phyloP scores from a whole-genome alignment of 306 rosid genomes.

The Vigna unguiculata region DNA sequence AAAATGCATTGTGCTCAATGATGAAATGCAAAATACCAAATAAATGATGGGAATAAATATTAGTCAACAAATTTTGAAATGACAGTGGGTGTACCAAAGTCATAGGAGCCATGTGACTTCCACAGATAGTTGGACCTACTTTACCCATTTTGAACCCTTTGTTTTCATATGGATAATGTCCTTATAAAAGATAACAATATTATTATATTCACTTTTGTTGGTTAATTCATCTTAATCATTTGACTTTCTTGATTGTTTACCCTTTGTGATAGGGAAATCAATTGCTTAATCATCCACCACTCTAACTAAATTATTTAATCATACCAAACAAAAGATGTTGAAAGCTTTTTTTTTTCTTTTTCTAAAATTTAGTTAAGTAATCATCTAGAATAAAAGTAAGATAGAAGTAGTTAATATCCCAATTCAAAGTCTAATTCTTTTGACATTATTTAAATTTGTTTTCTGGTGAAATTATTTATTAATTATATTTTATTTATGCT shows the following conservation, averaged over 20 bases:
- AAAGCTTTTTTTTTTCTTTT: too few relatives aligned
- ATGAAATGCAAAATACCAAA: neutral
- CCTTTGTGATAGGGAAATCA: neutral
- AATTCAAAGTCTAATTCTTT: too few relatives aligned
- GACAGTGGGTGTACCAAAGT: conserved; percentile 34
- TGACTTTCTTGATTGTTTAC: conserved; percentile 25
- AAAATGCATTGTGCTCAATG: neutral
- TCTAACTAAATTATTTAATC: neutral
- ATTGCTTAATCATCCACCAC: neutral
- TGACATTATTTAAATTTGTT: too few relatives aligned
- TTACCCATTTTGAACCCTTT: neutral
- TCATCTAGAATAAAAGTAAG: too few relatives aligned
- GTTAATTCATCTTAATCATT: conserved; percentile 29
- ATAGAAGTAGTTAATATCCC: too few relatives aligned
- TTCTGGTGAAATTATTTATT: too few relatives aligned
- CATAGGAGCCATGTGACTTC: conserved; percentile 20
- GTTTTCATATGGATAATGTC: neutral
- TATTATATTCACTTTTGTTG: neutral
- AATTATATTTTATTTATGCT: too few relatives aligned
- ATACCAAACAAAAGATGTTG: neutral
- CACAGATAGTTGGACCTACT: neutral
- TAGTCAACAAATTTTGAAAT: conserved; percentile 34
- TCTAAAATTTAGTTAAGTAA: too few relatives aligned
- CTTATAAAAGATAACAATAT: neutral
- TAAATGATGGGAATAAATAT: conserved; percentile 43